Evolutionary conservation across 1,139 yeast species (phyloP).

Genomic region (Sugiyamaella castrensis): DNA sequence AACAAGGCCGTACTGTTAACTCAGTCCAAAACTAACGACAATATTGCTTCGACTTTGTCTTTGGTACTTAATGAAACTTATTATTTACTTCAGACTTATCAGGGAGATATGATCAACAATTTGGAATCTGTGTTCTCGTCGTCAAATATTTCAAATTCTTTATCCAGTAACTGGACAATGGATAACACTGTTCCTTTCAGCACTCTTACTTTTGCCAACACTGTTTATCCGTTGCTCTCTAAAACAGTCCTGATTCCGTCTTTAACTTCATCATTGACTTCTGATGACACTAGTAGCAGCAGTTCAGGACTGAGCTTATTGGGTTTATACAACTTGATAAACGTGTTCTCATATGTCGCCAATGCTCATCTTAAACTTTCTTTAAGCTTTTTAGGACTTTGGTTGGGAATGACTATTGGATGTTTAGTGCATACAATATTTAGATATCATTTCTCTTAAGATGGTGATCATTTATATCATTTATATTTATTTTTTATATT

Average conservation of each 20-base stretch:
- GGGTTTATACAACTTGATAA: not conserved
- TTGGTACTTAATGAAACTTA: constrained; percentile 5
- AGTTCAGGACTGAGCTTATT: not conserved
- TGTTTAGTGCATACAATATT: not conserved
- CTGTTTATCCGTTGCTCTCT: constrained; percentile 6
- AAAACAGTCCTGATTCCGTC: not conserved
- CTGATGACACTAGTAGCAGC: not conserved
- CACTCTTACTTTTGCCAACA: constrained; percentile 1
- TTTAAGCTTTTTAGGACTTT: constrained; percentile 2
- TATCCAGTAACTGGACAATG: constrained; percentile 5
- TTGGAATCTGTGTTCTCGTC: constrained; percentile 5
- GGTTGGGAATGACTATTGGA: not conserved
- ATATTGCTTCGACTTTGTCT: constrained; percentile 1
- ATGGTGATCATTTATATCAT: not conserved
- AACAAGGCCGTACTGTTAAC: constrained; percentile 3
- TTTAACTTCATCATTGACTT: not conserved
- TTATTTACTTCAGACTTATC: constrained; percentile 1
- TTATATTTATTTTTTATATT: not conserved
- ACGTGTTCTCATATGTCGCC: not conserved
- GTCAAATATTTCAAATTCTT: constrained; percentile 1
- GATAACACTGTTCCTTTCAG: not conserved
- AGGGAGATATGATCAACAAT: constrained; percentile 5
- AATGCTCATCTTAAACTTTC: constrained; percentile 5
- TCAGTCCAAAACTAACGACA: constrained; percentile 6
- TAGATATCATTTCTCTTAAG: too few species aligned